phyloP scores from a whole-genome alignment of 164 flowering plant genomes.

The Santalum album region DNA sequence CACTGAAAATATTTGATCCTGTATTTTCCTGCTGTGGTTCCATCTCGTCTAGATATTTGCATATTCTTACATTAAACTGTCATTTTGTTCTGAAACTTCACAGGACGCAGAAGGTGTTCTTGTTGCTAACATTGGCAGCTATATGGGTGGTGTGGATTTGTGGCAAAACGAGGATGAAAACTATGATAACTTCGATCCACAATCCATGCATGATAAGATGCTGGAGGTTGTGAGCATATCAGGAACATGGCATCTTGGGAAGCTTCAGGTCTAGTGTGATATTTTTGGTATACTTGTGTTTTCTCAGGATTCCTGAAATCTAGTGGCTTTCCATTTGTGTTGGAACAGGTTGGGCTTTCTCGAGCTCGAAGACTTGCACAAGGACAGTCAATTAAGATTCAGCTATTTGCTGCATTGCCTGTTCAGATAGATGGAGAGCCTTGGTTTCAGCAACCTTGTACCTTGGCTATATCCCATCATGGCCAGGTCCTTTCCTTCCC shows the following conservation, averaged over 20 bases:
- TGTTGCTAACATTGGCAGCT: constrained; percentile 95
- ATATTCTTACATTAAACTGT: too few species aligned
- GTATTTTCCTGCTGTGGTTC: too few species aligned
- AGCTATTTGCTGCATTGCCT: constrained; percentile 62
- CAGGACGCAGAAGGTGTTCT: constrained; percentile 99
- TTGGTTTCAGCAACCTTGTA: constrained; percentile 83
- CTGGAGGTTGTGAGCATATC: constrained; percentile 97
- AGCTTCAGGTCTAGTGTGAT: constrained; percentile 67
- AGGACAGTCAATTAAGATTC: constrained; percentile 86
- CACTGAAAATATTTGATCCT: too few species aligned
- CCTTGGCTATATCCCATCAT: constrained; percentile 72
- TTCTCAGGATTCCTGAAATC: neutral
- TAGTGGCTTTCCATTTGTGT: neutral
- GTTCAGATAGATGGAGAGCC: constrained; percentile 99
- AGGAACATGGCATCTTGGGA: constrained; percentile 99
- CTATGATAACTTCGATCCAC: constrained; percentile 86
- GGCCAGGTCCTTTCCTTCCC: constrained; percentile 67
- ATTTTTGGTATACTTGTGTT: neutral
- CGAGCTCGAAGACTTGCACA: constrained; percentile 93
- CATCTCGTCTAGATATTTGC: too few species aligned
- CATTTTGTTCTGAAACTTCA: neutral
- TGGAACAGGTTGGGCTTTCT: constrained; percentile 84
- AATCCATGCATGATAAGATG: constrained; percentile 96
- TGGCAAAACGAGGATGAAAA: constrained; percentile 97
- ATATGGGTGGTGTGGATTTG: constrained; percentile 99